phyloP scores from a whole-genome alignment of 139 green algal species.

The Pseudopediastrum boryanum region DNA sequence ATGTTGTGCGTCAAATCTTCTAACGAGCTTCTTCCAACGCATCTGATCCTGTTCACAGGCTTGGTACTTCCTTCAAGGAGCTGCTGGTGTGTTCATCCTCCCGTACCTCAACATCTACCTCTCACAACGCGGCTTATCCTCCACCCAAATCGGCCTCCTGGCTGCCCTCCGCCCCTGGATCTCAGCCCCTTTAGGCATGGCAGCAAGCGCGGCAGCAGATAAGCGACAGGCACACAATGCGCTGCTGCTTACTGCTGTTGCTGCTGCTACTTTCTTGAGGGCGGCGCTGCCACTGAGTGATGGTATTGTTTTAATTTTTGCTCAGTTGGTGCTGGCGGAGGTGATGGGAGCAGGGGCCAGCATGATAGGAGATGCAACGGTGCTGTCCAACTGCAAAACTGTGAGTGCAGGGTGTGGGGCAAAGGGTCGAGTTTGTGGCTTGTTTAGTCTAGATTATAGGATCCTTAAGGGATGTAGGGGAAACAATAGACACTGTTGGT shows the following conservation, averaged over 20 bases:
- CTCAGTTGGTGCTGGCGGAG: conserved; percentile 35
- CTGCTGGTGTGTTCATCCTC: conserved; percentile 18
- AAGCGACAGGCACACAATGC: background rate
- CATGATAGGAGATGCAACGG: conserved; percentile 36
- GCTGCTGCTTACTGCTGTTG: conserved; percentile 11
- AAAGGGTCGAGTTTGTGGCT: background rate
- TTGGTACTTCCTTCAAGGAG: conserved; percentile 21
- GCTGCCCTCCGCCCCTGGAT: conserved; percentile 23
- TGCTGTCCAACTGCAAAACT: conserved; percentile 38
- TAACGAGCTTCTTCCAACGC: too few species aligned
- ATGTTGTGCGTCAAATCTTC: too few species aligned
- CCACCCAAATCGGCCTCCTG: conserved; percentile 19
- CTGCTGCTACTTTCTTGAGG: background rate
- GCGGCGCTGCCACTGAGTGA: conserved; percentile 5
- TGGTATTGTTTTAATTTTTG: background rate
- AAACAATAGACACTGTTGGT: too few species aligned
- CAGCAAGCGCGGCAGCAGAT: conserved; percentile 4
- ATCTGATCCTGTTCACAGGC: conserved; percentile 22
- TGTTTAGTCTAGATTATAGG: background rate
- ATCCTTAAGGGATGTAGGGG: too few species aligned
- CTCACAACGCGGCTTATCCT: background rate
- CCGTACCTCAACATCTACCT: conserved; percentile 15
- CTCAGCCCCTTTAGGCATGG: conserved; percentile 12
- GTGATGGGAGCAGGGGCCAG: conserved; percentile 23
- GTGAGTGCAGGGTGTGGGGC: conserved; percentile 4